Evolutionary conservation across 2,329 filamentous ascomycete species (phyloP).

Genomic region (Coleophoma cylindrospora): DNA sequence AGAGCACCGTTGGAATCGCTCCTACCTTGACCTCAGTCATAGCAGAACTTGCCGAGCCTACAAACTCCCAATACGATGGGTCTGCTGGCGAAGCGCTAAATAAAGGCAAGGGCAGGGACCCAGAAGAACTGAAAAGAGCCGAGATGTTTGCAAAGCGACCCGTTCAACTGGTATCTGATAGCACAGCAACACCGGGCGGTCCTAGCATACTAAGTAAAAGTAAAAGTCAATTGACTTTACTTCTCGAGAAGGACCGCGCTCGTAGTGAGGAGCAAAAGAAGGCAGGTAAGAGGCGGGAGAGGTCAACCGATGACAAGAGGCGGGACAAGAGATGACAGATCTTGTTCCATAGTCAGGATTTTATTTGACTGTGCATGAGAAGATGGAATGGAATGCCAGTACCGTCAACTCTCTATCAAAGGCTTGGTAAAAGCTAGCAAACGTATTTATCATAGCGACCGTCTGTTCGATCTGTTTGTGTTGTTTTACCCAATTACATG

Average conservation of each 20-base stretch:
- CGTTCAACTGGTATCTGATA: conserved; percentile 9
- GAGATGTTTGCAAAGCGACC: conserved; percentile 22
- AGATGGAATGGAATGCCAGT: neutral
- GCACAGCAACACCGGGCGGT: conserved; percentile 21
- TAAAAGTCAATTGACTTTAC: conserved; percentile 54
- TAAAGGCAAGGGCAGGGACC: conserved; percentile 19
- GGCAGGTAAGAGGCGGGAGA: neutral
- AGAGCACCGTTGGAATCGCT: conserved; percentile 19
- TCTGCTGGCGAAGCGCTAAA: conserved; percentile 1
- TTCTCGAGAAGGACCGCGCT: conserved; percentile 49
- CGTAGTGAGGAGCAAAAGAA: conserved; percentile 24
- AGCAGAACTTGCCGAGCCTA: conserved; percentile 14
- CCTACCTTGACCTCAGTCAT: conserved; percentile 18
- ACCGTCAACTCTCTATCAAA: neutral
- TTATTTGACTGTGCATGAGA: neutral
- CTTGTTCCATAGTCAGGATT: neutral
- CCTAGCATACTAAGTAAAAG: conserved; percentile 48
- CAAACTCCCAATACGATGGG: too few species aligned
- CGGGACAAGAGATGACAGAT: neutral
- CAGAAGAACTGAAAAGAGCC: conserved; percentile 5
- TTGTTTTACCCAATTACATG: neutral
- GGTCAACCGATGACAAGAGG: neutral
- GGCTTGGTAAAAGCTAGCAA: neutral
- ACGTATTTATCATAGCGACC: neutral
- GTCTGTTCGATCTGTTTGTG: neutral